Evolutionary conservation across 371 early-diverging fungal species (phyloP).

Genomic region (Phascolomyces articulosus): DNA sequence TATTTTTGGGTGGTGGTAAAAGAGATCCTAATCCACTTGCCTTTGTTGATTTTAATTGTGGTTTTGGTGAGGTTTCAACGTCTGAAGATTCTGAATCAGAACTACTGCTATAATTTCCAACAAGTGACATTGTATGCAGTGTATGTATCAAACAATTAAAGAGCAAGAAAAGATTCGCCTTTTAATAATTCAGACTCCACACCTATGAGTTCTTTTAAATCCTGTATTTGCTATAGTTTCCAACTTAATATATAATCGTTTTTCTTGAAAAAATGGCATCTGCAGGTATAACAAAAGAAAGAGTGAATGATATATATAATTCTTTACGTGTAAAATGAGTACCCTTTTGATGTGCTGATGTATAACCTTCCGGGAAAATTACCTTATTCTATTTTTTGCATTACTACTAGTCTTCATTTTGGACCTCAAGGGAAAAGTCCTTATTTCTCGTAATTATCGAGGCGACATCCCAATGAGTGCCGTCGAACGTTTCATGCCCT

Average conservation of each 20-base stretch:
- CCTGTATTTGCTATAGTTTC: too few species aligned
- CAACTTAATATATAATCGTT: too few species aligned
- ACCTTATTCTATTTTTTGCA: neutral
- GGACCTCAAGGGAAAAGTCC: constrained; percentile 95
- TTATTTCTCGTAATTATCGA: constrained; percentile 82
- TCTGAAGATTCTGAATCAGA: constrained; percentile 26
- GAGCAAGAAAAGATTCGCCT: neutral
- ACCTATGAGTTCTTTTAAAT: too few species aligned
- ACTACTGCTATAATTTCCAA: constrained; percentile 18
- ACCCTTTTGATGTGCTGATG: neutral
- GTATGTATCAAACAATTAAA: neutral
- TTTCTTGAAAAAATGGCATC: constrained; percentile 21
- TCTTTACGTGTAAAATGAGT: neutral
- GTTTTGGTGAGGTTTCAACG: constrained; percentile 5
- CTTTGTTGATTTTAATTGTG: neutral
- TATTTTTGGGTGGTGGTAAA: constrained; percentile 24
- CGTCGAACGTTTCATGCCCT: constrained; percentile 96
- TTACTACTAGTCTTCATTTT: constrained; percentile 79
- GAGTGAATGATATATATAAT: too few species aligned
- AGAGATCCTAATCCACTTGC: constrained; percentile 12
- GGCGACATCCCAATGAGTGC: constrained; percentile 95
- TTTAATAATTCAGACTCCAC: too few species aligned
- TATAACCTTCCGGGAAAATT: neutral
- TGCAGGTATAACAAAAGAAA: constrained; percentile 25
- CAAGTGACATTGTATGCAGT: constrained; percentile 18